These are phyloP conservation scores for Suhomyces ambrosiae DNA, from an alignment of 1,139 yeast species.

Conservation along the genomic window DNA sequence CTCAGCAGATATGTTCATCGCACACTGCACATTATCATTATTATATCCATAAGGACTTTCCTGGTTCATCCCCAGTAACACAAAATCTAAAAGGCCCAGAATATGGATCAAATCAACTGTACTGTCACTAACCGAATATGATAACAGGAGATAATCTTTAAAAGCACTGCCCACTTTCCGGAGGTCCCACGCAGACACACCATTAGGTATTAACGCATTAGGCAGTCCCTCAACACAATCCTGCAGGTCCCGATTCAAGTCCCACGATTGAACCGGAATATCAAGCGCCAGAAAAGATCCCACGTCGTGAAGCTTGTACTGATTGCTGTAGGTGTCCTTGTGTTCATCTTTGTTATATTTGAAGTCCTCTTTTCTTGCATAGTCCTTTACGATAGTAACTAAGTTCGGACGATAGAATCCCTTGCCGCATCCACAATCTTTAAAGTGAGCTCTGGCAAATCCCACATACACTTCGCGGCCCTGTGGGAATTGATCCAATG, in stretches of 20 bases:
- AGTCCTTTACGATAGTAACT: conserved; percentile 17
- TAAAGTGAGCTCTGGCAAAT: conserved; percentile 22
- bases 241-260: conserved; percentile 6
- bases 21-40: conserved; percentile 15
- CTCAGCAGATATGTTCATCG: conserved; percentile 10
- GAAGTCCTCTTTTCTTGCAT: conserved; percentile 3
- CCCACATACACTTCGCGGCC: conserved; percentile 21
- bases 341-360: conserved; percentile 7
- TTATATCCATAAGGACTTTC: conserved; percentile 5
- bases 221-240: conserved; percentile 16
- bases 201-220: conserved; percentile 42
- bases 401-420: conserved; percentile 22
- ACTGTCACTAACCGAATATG: conserved; percentile 18
- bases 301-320: conserved; percentile 9
- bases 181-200: conserved; percentile 35
- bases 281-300: conserved; percentile 10
- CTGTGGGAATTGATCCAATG: conserved; percentile 37
- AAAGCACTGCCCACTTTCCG: conserved; percentile 6
- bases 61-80: conserved; percentile 4
- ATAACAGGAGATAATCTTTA: conserved; percentile 17
- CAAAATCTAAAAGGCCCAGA: conserved; percentile 5
- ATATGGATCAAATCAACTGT: conserved; percentile 15
- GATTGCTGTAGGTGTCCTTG: conserved; percentile 2
- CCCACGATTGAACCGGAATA: conserved; percentile 13
- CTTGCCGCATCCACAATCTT: conserved; percentile 21